These are phyloP conservation scores for Phalaenopsis hybrid DNA, from an alignment of 116 monocot species.

Conservation along the genomic window DNA sequence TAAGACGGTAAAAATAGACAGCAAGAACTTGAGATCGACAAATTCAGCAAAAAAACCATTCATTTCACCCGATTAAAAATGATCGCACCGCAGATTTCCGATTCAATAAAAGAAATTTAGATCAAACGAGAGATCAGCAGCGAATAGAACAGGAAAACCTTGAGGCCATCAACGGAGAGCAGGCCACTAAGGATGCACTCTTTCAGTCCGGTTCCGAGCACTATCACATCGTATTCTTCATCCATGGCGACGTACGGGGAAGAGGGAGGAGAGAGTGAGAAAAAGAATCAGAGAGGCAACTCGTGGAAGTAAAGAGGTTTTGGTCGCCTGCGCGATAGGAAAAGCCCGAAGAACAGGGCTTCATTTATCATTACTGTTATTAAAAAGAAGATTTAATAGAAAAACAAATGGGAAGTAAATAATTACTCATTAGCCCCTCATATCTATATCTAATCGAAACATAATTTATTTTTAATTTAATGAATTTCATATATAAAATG, in stretches of 20 bases:
- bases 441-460: no score
- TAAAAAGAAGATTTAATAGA: no score
- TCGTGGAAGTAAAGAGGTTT: not conserved
- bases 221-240: constrained; percentile 56
- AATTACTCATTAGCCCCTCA: no score
- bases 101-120: not conserved
- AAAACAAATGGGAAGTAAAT: no score
- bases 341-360: no score
- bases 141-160: constrained; percentile 17
- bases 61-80: not conserved
- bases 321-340: not conserved
- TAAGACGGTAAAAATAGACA: not conserved
- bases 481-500: no score
- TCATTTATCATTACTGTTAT: no score
- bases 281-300: not conserved
- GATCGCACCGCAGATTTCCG: not conserved
- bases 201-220: constrained; percentile 51
- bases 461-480: no score
- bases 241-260: constrained; percentile 31
- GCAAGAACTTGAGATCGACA: not conserved
- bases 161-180: constrained; percentile 55
- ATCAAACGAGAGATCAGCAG: not conserved
- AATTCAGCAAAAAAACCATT: not conserved
- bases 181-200: constrained; percentile 62
- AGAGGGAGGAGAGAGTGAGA: not conserved